These are phyloP conservation scores for Ganoderma meredithae DNA, from an alignment of 1,284 basidiomycete genomes.

Conservation along the genomic window DNA sequence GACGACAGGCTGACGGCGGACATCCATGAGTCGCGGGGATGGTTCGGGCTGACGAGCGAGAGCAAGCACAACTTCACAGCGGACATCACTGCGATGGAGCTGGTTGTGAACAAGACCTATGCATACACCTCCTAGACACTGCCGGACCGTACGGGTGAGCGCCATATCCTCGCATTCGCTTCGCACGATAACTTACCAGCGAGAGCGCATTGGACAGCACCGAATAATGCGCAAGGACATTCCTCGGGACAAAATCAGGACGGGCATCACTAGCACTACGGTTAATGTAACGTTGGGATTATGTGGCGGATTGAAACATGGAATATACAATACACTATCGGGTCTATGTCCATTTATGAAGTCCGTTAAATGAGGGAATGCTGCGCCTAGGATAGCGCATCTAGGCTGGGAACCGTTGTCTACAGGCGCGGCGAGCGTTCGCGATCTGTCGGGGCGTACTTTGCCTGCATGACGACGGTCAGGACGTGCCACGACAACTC, in stretches of 20 bases:
- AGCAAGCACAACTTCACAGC: background rate
- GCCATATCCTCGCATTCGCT: no score
- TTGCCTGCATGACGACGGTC: constrained; percentile 48
- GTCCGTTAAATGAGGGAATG: constrained; percentile 22
- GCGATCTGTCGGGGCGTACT: constrained; percentile 55
- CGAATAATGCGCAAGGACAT: background rate
- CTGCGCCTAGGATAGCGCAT: no score
- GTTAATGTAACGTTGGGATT: constrained; percentile 11
- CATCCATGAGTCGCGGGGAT: background rate
- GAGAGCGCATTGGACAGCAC: background rate
- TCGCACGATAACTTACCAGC: background rate
- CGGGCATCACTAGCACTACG: background rate
- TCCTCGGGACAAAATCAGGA: background rate
- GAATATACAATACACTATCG: constrained; percentile 28
- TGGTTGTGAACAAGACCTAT: constrained; percentile 2
- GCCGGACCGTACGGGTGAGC: background rate
- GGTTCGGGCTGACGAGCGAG: background rate
- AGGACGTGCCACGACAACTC: constrained; percentile 1
- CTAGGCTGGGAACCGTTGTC: constrained; percentile 8
- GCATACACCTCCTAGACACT: constrained; percentile 5
- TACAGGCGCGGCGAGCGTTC: constrained; percentile 47
- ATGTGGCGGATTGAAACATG: constrained; percentile 15
- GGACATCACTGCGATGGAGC: background rate
- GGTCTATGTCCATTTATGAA: constrained; percentile 24
- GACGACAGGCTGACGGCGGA: background rate